Evolutionary conservation across 371 early-diverging fungal genomes (phyloP).

Genomic region (Gilbertella persicaria): DNA sequence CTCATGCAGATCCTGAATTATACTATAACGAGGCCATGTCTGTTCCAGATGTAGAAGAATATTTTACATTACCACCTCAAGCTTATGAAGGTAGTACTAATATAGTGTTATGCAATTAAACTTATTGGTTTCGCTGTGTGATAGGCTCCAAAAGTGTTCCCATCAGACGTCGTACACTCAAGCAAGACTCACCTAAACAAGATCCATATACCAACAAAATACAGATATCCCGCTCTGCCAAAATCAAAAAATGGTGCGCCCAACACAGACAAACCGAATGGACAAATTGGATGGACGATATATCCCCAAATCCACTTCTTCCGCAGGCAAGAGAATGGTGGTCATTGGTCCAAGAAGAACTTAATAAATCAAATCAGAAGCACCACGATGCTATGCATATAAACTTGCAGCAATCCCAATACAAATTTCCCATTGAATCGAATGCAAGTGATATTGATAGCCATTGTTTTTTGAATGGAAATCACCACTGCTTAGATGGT

Average conservation of each 20-base stretch:
- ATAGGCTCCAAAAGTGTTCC: constrained; percentile 20
- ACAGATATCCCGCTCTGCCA: constrained; percentile 10
- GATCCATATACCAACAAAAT: constrained; percentile 5
- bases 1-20: background rate
- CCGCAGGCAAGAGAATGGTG: constrained; percentile 13
- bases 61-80: constrained; percentile 7
- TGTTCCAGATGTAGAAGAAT: constrained; percentile 13
- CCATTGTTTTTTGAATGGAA: no score
- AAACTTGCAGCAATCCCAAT: constrained; percentile 9
- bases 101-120: background rate
- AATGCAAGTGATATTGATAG: background rate
- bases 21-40: constrained; percentile 6
- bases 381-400: background rate
- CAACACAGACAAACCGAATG: constrained; percentile 7
- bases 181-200: background rate
- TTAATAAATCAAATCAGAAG: background rate
- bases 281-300: constrained; percentile 16
- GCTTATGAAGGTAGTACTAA: background rate
- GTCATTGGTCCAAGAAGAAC: constrained; percentile 2
- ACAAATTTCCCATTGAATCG: constrained; percentile 4
- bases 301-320: background rate
- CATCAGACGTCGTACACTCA: constrained; percentile 2
- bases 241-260: constrained; percentile 20
- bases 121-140: no score
- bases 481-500: no score